A percentile compares a stretch with the other conserved stretches of the same genome.
Evolutionary conservation across 345 rosid genomes (phyloP).

Genomic region (Durio zibethinus): DNA sequence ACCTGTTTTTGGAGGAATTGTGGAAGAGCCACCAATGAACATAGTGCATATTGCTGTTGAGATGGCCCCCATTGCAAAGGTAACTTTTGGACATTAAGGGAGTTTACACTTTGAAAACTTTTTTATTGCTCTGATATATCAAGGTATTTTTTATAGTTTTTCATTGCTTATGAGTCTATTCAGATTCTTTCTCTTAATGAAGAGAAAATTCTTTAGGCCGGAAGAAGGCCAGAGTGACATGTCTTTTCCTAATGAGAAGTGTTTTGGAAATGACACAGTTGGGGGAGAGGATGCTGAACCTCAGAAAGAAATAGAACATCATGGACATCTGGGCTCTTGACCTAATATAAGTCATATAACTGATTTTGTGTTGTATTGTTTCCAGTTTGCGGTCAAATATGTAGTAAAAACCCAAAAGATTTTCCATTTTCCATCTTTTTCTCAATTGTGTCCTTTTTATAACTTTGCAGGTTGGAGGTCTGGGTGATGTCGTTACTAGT

Average conservation of each 20-base stretch:
- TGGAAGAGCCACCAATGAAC: constrained; percentile 83
- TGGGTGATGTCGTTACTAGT: constrained; percentile 95
- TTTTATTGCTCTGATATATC: background rate
- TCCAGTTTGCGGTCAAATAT: background rate
- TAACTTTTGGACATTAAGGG: constrained; percentile 18
- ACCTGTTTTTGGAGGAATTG: constrained; percentile 71
- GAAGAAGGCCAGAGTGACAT: background rate
- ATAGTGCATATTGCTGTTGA: constrained; percentile 91
- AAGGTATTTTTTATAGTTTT: background rate
- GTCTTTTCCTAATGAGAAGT: background rate
- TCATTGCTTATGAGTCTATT: background rate
- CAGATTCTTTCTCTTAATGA: background rate
- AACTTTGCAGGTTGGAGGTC: constrained; percentile 82
- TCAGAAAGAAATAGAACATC: background rate
- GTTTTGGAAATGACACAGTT: background rate
- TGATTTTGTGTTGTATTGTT: background rate
- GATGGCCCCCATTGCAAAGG: constrained; percentile 99
- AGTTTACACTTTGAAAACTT: background rate
- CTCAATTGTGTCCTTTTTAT: background rate
- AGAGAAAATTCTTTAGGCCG: background rate
- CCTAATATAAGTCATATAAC: constrained; percentile 1
- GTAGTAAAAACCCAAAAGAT: background rate
- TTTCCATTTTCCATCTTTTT: background rate
- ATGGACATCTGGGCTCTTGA: background rate
- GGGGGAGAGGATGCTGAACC: background rate